Percentiles rank a stretch among this genome's conserved stretches.
These are phyloP conservation scores for Fusarium sp. DNA, from an alignment of 2,329 filamentous ascomycete genomes.

Conservation along the genomic window DNA sequence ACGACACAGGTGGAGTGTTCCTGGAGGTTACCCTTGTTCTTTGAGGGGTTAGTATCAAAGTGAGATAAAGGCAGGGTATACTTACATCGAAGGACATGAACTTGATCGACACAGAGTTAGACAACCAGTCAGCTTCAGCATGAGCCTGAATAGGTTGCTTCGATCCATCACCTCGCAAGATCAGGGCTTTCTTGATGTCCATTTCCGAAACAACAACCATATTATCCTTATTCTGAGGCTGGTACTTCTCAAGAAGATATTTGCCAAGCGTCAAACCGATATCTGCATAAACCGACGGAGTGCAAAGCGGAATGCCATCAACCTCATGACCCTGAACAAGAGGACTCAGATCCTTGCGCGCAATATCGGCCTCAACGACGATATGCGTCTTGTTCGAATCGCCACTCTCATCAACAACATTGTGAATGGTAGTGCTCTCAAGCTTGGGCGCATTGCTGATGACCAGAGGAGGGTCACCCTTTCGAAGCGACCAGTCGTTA, in stretches of 20 bases:
- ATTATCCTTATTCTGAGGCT: constrained; percentile 16
- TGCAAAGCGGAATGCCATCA: constrained; percentile 38
- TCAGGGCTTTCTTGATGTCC: constrained; percentile 36
- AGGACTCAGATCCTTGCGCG: constrained; percentile 33
- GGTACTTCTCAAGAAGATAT: constrained; percentile 27
- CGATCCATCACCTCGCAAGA: constrained; percentile 10
- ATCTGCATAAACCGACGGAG: constrained; percentile 36
- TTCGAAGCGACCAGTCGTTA: constrained; percentile 78
- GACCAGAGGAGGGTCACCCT: constrained; percentile 56
- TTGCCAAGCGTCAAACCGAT: constrained; percentile 33
- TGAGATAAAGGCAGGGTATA: accelerated
- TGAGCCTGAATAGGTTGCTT: constrained; percentile 33
- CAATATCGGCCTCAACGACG: constrained; percentile 36
- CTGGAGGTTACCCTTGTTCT: constrained; percentile 26
- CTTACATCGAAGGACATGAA: constrained; percentile 40
- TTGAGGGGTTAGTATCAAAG: accelerated
- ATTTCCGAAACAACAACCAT: constrained; percentile 40
- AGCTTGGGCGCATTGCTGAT: constrained; percentile 18
- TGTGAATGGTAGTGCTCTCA: constrained; percentile 38
- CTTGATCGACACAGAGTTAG: constrained; percentile 6
- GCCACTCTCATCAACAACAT: constrained; percentile 28
- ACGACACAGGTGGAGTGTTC: constrained; percentile 30
- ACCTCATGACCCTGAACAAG: constrained; percentile 37
- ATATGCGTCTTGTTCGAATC: constrained; percentile 30
- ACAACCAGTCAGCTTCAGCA: constrained; percentile 33